Evolutionary conservation across 768 basidiomycete species (phyloP), one percentile per base, ranked within the genome.

Genomic region (Psilocybe subaeruginosa): DNA sequence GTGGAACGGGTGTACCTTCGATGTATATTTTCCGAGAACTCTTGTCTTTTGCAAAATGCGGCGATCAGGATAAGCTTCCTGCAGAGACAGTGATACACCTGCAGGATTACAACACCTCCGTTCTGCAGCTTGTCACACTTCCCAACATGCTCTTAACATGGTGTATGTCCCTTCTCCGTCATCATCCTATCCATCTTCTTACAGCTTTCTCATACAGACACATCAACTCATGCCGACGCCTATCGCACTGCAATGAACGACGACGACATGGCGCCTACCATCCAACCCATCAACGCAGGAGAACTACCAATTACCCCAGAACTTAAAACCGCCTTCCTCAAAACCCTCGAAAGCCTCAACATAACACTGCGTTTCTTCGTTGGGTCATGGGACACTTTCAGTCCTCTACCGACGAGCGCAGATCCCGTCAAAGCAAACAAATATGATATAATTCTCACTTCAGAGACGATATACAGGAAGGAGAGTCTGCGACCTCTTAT

Each of bases 51-150:
- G 67, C 64, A 16, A 17, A 43, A 64, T 23, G 23, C 23, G 23
- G 23, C 23, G 23, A 2, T 64, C 63, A 4, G 62, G 11, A 55
- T 63, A 7, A 53, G 64, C 16, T 31, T 2, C 2, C 41, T 29
- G 35, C 12, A 60, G 31, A 72, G 79, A 88, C 86, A 0, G 75
- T 82, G 30, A 67, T 97, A 7, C 90, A 94, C 69, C 76, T 97
- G 1, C 96, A 98, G 80, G 96, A 98, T 72, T 99, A 95, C 77
- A 99, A 98, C 72, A 75, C 79, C 0, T 86, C 89, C 6, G 93
- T 94, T 8, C 76, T 96, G 6, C 84, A 89, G 54, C 83, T 95
- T 5, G 87, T 92, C 17, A 92, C 92, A 0, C 74, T 91, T 16
- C 91, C 92, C 3, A 95, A 95, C 68, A 68, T 94, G 54, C 66